Conservation (phyloP, 2,329 filamentous ascomycete genomes). For the Cercospora beticola region DNA sequence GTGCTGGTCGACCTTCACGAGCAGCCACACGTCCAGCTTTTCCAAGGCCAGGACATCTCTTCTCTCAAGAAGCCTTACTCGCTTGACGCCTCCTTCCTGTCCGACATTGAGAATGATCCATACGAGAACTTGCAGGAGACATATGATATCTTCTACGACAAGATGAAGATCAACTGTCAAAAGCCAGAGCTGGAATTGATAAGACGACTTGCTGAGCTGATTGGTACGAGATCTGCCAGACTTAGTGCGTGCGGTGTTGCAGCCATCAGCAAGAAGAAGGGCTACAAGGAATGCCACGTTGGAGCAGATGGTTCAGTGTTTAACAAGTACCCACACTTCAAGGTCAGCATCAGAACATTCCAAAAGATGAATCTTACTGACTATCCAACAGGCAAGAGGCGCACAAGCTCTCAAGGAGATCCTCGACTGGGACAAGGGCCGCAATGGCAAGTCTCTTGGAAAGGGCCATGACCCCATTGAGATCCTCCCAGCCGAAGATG, state of each 20-base stretch:
- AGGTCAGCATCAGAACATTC: conserved; percentile 44
- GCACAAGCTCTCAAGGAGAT: conserved; percentile 91
- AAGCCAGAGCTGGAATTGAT: conserved; percentile 83
- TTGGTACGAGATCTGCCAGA: conserved; percentile 89
- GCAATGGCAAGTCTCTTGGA: conserved; percentile 58
- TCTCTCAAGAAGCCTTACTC: conserved; percentile 83
- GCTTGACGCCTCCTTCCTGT: conserved; percentile 90
- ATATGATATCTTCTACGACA: conserved; percentile 73
- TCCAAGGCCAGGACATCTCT: conserved; percentile 77
- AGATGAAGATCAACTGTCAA: conserved; percentile 69
- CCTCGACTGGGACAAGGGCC: conserved; percentile 83
- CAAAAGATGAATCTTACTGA: conserved; percentile 12
- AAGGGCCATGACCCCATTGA: conserved; percentile 74
- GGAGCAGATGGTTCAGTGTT: conserved; percentile 97
- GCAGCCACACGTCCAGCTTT: conserved; percentile 61
- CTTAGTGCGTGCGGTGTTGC: conserved; percentile 93
- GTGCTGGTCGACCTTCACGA: conserved; percentile 61
- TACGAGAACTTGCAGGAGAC: conserved; percentile 95
- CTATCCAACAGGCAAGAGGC: conserved; percentile 59
- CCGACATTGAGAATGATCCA: conserved; percentile 87
- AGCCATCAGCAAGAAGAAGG: conserved; percentile 96
- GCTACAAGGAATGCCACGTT: conserved; percentile 82
- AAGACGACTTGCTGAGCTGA: conserved; percentile 85
- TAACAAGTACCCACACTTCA: conserved; percentile 99
- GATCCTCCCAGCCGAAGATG: conserved; percentile 88